Base-by-base conservation (phyloP, 495 filamentous ascomycete genomes). In the Podospora sp. region DNA sequence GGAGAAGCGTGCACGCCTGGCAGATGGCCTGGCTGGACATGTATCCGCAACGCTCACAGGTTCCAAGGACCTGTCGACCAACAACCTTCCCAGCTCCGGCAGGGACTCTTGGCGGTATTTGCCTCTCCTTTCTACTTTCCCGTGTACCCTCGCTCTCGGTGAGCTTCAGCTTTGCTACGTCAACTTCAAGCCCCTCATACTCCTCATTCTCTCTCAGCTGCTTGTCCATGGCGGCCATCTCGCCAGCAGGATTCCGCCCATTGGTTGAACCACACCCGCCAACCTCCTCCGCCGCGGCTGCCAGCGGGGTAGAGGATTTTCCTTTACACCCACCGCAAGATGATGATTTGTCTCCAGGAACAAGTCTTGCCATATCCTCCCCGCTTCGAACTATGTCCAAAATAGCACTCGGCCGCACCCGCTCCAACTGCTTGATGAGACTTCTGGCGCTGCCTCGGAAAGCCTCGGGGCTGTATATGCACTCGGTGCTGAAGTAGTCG, bases 401-500 rank as follows among this genome's bases (percentile, higher is more conserved):
- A 68, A 99, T 97, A 1, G 94, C 92, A 63, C 92, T 97, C 1
- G 95, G 94, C 18, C 95, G 85, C 35, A 99, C 91, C 66, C 90
- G 89, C 82, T 99, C 95, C 26, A 99, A 78, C 72, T 93, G 94
- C 82, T 99, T 99, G 77, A 99, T 96, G 68, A 99, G 79, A 21
- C 88, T 90, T 60, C 95, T 86, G 8, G 95, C 95, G 69, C 91
- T 96, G 0, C 95, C 95, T 26, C 95, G 86, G 71, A 99, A 99
- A n/a, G 96, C 95, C 80, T 99, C 95, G 0, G 95, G 95, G 59
- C 92, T 96, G 80, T 99, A 99, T 63, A 98, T 93, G 81, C 95
- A 99, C 80, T 99, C 95, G 0, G 95, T 99, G 68, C 88, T 94
- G 79, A 99, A 99, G 79, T 99, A 99, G 76, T 98, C 95, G 65